These are phyloP conservation scores for Taphrina confusa DNA, from an alignment of 1,139 yeast species.

Conservation along the genomic window DNA sequence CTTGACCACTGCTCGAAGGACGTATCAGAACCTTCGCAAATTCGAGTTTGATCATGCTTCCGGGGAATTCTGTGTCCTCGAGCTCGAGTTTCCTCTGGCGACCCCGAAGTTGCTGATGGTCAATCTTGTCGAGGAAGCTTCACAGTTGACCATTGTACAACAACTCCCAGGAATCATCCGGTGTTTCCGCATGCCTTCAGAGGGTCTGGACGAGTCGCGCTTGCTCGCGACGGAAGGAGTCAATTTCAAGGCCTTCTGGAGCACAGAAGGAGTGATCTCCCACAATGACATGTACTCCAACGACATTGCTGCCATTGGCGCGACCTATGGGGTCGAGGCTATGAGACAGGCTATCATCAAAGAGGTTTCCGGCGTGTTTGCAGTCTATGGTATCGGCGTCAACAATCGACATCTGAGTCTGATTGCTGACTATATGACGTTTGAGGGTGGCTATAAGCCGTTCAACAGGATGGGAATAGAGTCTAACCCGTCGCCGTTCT, in stretches of 20 bases:
- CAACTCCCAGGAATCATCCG: constrained; percentile 90
- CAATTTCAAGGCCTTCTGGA: constrained; percentile 97
- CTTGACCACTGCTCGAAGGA: constrained; percentile 74
- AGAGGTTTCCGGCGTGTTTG: constrained; percentile 94
- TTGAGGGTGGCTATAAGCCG: constrained; percentile 95
- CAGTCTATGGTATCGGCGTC: constrained; percentile 85
- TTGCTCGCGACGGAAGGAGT: constrained; percentile 95
- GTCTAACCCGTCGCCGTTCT: constrained; percentile 88
- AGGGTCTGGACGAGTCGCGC: constrained; percentile 57
- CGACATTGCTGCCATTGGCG: constrained; percentile 86
- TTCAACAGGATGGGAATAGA: constrained; percentile 98
- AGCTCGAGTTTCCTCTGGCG: constrained; percentile 77
- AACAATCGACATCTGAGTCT: constrained; percentile 92
- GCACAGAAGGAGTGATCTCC: constrained; percentile 85
- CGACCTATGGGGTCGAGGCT: constrained; percentile 97
- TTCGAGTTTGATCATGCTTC: constrained; percentile 85
- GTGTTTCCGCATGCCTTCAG: constrained; percentile 81
- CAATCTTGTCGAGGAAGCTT: constrained; percentile 87
- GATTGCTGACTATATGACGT: constrained; percentile 98
- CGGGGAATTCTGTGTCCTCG: constrained; percentile 93
- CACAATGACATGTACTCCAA: constrained; percentile 87
- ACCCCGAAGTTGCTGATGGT: constrained; percentile 96
- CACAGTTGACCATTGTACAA: constrained; percentile 87
- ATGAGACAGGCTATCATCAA: constrained; percentile 96
- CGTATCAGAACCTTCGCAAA: constrained; percentile 64